Evolutionary conservation across 352 stramenopile genomes (phyloP), one percentile per base, ranked within the genome.

Genomic region (Salisapilia sapeloensis): DNA sequence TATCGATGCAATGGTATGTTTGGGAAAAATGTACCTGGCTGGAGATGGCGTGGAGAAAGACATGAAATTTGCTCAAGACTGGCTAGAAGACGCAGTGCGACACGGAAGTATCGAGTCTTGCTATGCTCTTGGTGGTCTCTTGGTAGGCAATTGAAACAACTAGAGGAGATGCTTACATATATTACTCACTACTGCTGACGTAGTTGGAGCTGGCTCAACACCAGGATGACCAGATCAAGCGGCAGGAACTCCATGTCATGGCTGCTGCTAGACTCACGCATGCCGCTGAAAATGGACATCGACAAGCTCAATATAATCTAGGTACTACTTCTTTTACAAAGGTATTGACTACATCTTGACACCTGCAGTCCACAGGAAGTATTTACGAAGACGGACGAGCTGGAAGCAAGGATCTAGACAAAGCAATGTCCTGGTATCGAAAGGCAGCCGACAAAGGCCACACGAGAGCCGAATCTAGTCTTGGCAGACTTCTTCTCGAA

Each of bases 11-110:
- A 72, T 67, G 53, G 45, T 51, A 7, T 80, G 62, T 22, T 38
- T 86, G n/a, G 71, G 63, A 0, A 55, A 75, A 42, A 79, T 81
- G 57, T 51, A 60, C 39, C 46, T 65, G 11, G 35, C 38, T 10
- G 71, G 66, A 1, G 42, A 51, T 4, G 59, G 51, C 21, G 42
- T 60, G 12, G 62, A 76, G 24, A 63, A 49, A 33, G 71, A 86
- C 17, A 14, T 62, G 13, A 48, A 76, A 7, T 24, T 69, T 18
- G 67, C 62, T 1, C 60, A 59, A 29, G 53, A 61, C 35, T 81
- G 60, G 57, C 51, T 79, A 25, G 34, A 50, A 7, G 49, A 61
- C 11, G 65, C 62, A 1, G 42, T 48, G 1, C 46, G 32, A 6
- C 24, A 27, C 16, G 70, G 66, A 9, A 55, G 59, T 18, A 33